phyloP scores from a whole-genome alignment of 2,329 filamentous ascomycete genomes.

The Aquanectria penicillioides region DNA sequence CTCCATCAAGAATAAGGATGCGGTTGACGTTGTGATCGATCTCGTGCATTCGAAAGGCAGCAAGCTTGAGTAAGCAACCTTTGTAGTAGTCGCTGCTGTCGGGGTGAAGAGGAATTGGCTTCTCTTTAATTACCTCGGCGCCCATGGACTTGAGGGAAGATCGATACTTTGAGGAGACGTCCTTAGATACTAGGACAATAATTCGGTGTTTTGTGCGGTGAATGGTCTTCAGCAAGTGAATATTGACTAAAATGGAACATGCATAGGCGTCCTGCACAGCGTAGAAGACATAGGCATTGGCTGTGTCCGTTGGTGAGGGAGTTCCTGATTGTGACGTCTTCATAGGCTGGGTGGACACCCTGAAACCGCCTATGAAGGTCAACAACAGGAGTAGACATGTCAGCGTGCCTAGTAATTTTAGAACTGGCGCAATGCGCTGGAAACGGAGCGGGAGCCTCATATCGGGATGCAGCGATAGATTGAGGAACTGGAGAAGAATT shows the following conservation, averaged over 20 bases:
- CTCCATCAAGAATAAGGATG: constrained; percentile 26
- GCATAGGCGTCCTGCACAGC: constrained; percentile 30
- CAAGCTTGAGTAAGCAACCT: constrained; percentile 29
- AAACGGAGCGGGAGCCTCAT: constrained; percentile 3
- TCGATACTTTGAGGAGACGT: constrained; percentile 23
- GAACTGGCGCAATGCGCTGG: background rate
- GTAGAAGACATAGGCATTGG: constrained; percentile 33
- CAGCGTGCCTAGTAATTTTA: background rate
- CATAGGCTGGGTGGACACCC: background rate
- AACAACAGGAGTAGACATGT: background rate
- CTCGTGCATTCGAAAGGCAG: constrained; percentile 29
- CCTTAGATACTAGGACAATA: constrained; percentile 21
- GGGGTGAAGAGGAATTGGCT: constrained; percentile 20
- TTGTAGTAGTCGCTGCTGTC: constrained; percentile 15
- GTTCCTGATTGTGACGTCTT: background rate
- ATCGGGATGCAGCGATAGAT: background rate
- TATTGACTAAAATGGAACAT: constrained; percentile 30
- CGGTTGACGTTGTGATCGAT: constrained; percentile 19
- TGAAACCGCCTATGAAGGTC: background rate
- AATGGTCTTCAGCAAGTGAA: constrained; percentile 17
- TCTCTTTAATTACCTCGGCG: constrained; percentile 21
- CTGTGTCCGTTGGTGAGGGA: background rate
- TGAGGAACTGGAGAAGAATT: background rate
- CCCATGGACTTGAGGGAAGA: constrained; percentile 13
- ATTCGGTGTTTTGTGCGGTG: constrained; percentile 22